These are phyloP conservation scores for Talaromyces marneffei DNA, from an alignment of 2,329 filamentous ascomycete genomes.

Conservation along the genomic window DNA sequence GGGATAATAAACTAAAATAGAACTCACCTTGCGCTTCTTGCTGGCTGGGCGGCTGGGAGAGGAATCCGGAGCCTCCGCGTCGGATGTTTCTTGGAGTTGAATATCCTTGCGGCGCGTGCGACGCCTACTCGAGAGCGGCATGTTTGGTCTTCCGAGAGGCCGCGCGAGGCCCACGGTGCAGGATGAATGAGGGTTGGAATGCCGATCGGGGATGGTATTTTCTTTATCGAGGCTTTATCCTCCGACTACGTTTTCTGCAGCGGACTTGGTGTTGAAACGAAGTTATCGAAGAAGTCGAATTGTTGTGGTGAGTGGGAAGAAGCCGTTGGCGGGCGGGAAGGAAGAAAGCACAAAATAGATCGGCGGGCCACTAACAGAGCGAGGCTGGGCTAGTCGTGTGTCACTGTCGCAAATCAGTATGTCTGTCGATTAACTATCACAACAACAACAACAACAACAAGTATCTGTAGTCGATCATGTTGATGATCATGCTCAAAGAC, in stretches of 20 bases:
- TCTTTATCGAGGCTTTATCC: neutral
- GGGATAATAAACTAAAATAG: neutral
- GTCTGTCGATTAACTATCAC: too few species aligned
- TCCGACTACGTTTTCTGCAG: neutral
- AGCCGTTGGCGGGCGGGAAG: conserved; percentile 1
- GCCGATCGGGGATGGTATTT: neutral
- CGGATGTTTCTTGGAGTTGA: conserved; percentile 40
- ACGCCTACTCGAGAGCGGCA: conserved; percentile 41
- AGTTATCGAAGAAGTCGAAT: too few species aligned
- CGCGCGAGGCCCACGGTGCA: neutral
- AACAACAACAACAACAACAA: neutral
- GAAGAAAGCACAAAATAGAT: conserved; percentile 10
- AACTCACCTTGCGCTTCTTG: conserved; percentile 46
- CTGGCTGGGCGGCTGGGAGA: conserved; percentile 43
- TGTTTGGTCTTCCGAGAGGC: conserved; percentile 18
- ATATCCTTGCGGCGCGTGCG: conserved; percentile 43
- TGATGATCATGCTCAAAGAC: too few species aligned
- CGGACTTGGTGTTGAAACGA: neutral
- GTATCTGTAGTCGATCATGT: too few species aligned
- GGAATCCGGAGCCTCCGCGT: conserved; percentile 43
- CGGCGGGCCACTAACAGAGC: neutral
- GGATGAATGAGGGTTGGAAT: neutral
- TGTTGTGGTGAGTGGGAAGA: neutral
- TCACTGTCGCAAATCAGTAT: neutral
- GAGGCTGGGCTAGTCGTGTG: conserved; percentile 2